These are phyloP conservation scores for Funneliformis caledonium DNA, from an alignment of 371 early-diverging fungal species.

Conservation along the genomic window DNA sequence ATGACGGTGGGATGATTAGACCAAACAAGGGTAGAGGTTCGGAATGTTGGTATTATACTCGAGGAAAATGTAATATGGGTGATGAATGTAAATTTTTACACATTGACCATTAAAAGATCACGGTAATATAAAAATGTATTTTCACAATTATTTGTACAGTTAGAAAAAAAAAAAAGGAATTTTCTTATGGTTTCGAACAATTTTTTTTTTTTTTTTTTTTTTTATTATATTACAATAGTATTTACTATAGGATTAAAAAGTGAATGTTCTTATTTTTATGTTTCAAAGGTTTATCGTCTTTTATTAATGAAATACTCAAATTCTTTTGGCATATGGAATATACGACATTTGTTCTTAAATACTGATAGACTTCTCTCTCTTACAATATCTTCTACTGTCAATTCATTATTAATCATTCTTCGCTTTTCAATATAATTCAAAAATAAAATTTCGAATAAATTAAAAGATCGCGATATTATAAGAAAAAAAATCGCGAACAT, in stretches of 20 bases:
- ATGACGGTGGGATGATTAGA: background rate
- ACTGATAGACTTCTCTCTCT: conserved; percentile 72
- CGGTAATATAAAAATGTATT: background rate
- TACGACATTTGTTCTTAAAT: conserved; percentile 69
- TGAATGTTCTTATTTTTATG: no score
- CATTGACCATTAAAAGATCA: conserved; percentile 14
- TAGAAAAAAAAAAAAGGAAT: background rate
- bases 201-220: no score
- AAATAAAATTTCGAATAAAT: background rate
- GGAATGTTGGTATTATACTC: conserved; percentile 31
- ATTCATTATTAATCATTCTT: conserved; percentile 72
- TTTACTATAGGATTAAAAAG: no score
- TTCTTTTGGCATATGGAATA: conserved; percentile 67
- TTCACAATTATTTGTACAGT: background rate
- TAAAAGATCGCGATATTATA: background rate
- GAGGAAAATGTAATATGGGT: conserved; percentile 23
- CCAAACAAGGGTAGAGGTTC: conserved; percentile 25
- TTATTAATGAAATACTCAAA: conserved; percentile 46
- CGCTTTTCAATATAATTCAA: conserved; percentile 52
- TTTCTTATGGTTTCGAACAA: no score
- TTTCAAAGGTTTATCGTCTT: background rate
- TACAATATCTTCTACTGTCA: conserved; percentile 74
- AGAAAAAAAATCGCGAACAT: no score
- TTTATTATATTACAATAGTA: no score
- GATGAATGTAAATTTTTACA: conserved; percentile 30